Evolutionary conservation across 768 basidiomycete genomes (phyloP).

Genomic region (Daedaleopsis sinensis): DNA sequence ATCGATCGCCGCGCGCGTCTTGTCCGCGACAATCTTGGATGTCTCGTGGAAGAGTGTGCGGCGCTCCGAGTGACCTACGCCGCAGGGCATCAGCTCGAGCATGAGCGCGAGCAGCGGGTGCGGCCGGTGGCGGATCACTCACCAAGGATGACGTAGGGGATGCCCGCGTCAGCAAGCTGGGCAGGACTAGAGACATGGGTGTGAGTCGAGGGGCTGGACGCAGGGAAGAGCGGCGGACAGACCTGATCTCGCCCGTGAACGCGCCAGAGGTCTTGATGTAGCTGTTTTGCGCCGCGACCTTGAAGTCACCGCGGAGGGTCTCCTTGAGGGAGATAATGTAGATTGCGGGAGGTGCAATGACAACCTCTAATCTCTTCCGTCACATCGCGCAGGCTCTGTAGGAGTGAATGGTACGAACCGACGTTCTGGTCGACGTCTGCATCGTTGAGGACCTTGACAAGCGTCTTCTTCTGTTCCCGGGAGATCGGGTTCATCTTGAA

Average conservation of each 20-base stretch:
- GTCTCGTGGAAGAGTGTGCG: slow-evolving; percentile 91
- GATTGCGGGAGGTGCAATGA: slow-evolving; percentile 88
- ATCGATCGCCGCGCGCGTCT: slow-evolving; percentile 83
- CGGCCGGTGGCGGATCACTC: slow-evolving; percentile 23
- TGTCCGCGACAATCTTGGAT: slow-evolving; percentile 79
- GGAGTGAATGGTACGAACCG: slow-evolving; percentile 49
- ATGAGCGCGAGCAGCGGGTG: not conserved
- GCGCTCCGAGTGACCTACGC: slow-evolving; percentile 90
- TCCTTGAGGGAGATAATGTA: slow-evolving; percentile 80
- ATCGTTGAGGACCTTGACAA: slow-evolving; percentile 74
- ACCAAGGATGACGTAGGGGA: slow-evolving; percentile 94
- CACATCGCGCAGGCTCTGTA: not conserved
- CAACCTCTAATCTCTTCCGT: slow-evolving; percentile 67
- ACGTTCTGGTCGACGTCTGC: slow-evolving; percentile 77
- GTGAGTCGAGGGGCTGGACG: slow-evolving; percentile 56
- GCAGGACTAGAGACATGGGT: slow-evolving; percentile 16
- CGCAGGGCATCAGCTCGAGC: not conserved
- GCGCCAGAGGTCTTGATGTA: slow-evolving; percentile 82
- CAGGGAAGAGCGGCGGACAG: slow-evolving; percentile 16
- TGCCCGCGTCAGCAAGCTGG: slow-evolving; percentile 84
- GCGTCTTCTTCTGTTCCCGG: slow-evolving; percentile 59
- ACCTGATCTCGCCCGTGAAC: slow-evolving; percentile 98
- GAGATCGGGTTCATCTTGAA: slow-evolving; percentile 96
- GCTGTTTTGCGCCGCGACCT: slow-evolving; percentile 91
- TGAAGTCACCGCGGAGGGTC: slow-evolving; percentile 61